A percentile compares a stretch with the other conserved stretches of the same genome.
These are phyloP conservation scores for Oryza brachyantha DNA, from an alignment of 176 grass and related monocot genomes.

Conservation along the genomic window DNA sequence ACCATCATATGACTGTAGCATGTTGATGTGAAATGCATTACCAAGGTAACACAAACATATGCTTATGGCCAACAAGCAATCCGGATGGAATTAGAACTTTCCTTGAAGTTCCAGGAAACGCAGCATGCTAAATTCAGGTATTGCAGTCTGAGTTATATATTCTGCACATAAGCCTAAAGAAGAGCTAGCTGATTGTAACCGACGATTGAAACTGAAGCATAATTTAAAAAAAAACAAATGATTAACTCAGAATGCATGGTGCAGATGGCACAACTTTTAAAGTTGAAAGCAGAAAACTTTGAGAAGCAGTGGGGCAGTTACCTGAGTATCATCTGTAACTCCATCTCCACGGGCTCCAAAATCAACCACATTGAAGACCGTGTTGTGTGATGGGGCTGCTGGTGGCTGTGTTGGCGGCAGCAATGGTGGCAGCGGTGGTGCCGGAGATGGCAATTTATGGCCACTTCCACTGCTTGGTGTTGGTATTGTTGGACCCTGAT, in stretches of 20 bases:
- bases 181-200: neutral
- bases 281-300: neutral
- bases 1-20: neutral
- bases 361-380: conserved; percentile 62
- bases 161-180: neutral
- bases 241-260: conserved; percentile 13
- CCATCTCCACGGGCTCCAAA: conserved; percentile 85
- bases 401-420: neutral
- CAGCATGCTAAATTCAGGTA: neutral
- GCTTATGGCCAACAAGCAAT: neutral
- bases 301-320: conserved; percentile 21
- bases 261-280: conserved; percentile 8
- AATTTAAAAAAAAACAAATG: neutral
- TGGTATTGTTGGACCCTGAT: conserved; percentile 26
- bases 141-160: neutral
- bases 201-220: neutral
- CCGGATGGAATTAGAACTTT: neutral
- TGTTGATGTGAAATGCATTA: conserved; percentile 9
- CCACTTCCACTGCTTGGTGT: conserved; percentile 26
- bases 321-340: conserved; percentile 88
- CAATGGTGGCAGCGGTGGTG: neutral
- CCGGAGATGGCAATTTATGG: neutral
- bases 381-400: neutral
- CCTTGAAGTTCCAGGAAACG: neutral
- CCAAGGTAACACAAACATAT: neutral